A percentile compares a stretch with the other conserved stretches of the same genome.
These are phyloP conservation scores for Linanthus parryae DNA, from an alignment of 148 eudicot species.

Conservation along the genomic window DNA sequence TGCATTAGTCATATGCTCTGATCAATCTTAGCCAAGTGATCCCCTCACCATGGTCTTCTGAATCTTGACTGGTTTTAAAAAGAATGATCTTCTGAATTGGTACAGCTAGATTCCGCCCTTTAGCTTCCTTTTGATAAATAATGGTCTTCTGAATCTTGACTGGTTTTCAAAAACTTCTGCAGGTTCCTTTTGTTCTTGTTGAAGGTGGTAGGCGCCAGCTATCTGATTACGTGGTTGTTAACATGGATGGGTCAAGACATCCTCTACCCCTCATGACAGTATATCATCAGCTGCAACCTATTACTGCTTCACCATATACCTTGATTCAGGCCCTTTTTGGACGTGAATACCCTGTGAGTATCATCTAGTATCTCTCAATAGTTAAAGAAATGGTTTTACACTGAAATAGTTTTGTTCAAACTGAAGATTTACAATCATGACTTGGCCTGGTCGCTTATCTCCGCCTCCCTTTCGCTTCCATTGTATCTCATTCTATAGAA, in stretches of 20 bases:
- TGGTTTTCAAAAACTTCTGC: no score
- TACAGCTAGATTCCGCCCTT: no score
- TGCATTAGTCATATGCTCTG: no score
- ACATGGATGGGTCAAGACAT: conserved; percentile 82
- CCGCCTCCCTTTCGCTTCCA: no score
- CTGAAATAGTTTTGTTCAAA: neutral
- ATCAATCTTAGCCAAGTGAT: no score
- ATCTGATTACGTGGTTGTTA: conserved; percentile 54
- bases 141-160: no score
- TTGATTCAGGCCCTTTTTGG: conserved; percentile 81
- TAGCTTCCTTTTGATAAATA: no score
- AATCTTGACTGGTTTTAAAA: no score
- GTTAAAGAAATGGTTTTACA: neutral
- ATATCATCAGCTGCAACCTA: conserved; percentile 72
- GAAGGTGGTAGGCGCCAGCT: conserved; percentile 49
- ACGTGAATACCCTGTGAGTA: conserved; percentile 78
- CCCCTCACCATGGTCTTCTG: no score
- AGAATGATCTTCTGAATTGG: no score
- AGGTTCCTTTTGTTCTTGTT: conserved; percentile 90
- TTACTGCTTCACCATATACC: conserved; percentile 60
- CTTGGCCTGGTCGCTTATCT: no score
- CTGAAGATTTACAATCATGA: no score
- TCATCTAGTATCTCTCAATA: neutral
- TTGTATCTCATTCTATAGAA: neutral
- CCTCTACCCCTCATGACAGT: conserved; percentile 79